Conservation (phyloP, 768 basidiomycete species). For the Hypholoma sublateritium region DNA sequence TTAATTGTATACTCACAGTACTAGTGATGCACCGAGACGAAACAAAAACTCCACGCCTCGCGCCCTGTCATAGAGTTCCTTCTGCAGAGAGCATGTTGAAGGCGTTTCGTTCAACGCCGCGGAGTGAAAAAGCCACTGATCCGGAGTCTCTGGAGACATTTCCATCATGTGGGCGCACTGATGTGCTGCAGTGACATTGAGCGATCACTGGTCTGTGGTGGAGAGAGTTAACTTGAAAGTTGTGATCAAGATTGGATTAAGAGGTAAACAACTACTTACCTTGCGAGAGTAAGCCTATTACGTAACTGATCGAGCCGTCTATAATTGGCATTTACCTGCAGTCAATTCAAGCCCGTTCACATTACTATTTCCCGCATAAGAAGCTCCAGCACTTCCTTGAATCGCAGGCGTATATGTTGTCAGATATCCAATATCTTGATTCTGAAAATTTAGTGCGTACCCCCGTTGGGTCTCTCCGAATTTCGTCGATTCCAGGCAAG, state of each 20-base stretch:
- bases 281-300: not conserved
- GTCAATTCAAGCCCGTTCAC: constrained; percentile 1
- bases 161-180: constrained; percentile 1
- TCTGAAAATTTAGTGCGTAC: not conserved
- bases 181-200: constrained; percentile 2
- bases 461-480: not conserved
- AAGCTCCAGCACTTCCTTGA: not conserved
- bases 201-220: not conserved
- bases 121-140: constrained; percentile 76
- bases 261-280: not conserved
- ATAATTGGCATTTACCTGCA: constrained; percentile 2
- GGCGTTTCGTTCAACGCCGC: constrained; percentile 61
- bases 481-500: constrained; percentile 1
- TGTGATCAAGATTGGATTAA: not conserved
- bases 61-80: constrained; percentile 76
- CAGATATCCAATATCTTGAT: not conserved
- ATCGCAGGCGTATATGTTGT: not conserved
- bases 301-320: constrained; percentile 4
- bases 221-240: not conserved
- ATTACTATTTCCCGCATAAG: constrained; percentile 1
- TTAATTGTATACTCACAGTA: constrained; percentile 53
- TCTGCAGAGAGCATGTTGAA: constrained; percentile 55
- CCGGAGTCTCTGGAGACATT: constrained; percentile 18
- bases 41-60: constrained; percentile 86
- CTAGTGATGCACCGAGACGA: constrained; percentile 75